phyloP scores from a whole-genome alignment of 2,329 filamentous ascomycete genomes.

The Colletotrichum sp. region DNA sequence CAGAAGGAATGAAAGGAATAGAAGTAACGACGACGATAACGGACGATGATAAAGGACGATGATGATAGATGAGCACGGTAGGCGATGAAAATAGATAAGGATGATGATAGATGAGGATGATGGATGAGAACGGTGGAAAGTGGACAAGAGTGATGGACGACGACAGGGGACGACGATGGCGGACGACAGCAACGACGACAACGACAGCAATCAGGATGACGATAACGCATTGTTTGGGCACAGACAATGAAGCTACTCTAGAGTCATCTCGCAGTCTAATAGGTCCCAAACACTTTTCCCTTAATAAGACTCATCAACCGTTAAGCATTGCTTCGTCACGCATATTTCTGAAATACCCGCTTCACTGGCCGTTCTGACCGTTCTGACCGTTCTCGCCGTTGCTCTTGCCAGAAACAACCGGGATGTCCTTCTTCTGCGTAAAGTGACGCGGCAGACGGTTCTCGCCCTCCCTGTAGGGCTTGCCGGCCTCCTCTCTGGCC shows the following conservation, averaged over 20 bases:
- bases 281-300: background rate
- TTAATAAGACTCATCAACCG: background rate
- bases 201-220: background rate
- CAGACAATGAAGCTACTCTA: background rate
- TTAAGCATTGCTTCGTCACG: background rate
- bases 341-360: background rate
- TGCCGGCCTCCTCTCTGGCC: slow-evolving; percentile 68
- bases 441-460: slow-evolving; percentile 61
- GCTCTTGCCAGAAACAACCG: background rate
- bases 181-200: background rate
- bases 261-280: background rate
- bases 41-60: background rate
- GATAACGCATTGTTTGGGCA: background rate
- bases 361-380: background rate
- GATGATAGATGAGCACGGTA: no score
- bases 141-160: no score
- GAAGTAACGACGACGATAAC: background rate
- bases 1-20: background rate
- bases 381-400: background rate
- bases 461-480: slow-evolving; percentile 63
- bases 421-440: slow-evolving; percentile 33
- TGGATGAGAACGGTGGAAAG: no score
- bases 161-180: background rate
- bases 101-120: no score
- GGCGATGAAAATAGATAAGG: no score